A percentile compares a stretch with the other conserved stretches of the same genome.
Evolutionary conservation across 2,329 filamentous ascomycete species (phyloP).

Genomic region (Elsinoe ampelina): DNA sequence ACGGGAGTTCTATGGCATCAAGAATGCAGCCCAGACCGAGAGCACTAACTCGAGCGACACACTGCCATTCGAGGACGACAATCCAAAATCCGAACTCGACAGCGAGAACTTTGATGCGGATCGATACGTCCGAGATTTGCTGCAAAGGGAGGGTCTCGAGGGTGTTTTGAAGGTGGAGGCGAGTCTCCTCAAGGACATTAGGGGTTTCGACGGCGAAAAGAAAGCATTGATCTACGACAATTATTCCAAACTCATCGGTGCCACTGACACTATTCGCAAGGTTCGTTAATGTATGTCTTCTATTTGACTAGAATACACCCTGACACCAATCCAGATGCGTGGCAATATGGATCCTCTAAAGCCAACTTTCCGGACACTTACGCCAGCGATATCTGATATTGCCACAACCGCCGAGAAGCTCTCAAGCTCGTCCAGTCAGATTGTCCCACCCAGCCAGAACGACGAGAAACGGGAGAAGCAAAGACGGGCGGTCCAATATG

Average conservation of each 20-base stretch:
- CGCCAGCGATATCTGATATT: constrained; percentile 65
- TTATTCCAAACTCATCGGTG: constrained; percentile 92
- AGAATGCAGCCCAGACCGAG: constrained; percentile 36
- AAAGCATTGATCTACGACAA: constrained; percentile 98
- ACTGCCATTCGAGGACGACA: background rate
- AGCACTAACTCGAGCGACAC: constrained; percentile 16
- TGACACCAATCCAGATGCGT: constrained; percentile 50
- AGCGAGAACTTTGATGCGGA: constrained; percentile 56
- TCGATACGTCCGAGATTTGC: constrained; percentile 54
- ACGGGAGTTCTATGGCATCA: constrained; percentile 90
- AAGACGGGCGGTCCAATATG: constrained; percentile 53
- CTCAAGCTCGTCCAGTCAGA: constrained; percentile 28
- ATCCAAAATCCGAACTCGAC: background rate
- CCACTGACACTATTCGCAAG: constrained; percentile 87
- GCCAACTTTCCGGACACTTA: constrained; percentile 62
- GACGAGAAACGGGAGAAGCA: constrained; percentile 33
- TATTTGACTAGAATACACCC: background rate
- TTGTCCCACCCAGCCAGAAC: background rate
- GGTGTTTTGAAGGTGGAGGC: constrained; percentile 63
- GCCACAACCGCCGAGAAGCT: constrained; percentile 48
- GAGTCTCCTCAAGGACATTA: constrained; percentile 64
- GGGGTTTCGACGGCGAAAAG: constrained; percentile 86
- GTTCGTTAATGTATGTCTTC: background rate
- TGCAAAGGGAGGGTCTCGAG: constrained; percentile 55
- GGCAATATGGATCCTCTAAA: constrained; percentile 71